These are phyloP conservation scores for Pythium aquatile DNA, from an alignment of 352 stramenopile species.

Conservation along the genomic window DNA sequence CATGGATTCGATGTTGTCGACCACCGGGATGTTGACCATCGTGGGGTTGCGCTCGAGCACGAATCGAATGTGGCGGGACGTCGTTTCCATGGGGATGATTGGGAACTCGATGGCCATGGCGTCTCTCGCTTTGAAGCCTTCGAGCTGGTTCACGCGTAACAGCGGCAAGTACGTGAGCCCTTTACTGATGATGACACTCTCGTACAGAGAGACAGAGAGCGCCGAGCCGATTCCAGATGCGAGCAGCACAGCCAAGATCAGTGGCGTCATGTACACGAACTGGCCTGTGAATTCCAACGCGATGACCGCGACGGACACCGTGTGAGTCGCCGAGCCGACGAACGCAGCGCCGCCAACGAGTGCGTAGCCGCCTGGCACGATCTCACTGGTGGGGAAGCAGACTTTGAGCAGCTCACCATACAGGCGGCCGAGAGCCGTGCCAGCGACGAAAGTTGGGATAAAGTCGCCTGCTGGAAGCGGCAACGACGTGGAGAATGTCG, in stretches of 20 bases:
- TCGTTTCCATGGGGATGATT: conserved; percentile 42
- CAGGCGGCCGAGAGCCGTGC: conserved; percentile 51
- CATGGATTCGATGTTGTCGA: conserved; percentile 37
- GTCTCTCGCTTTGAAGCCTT: conserved; percentile 45
- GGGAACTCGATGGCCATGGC: conserved; percentile 50
- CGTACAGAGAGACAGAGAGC: conserved; percentile 60
- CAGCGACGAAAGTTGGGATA: conserved; percentile 63
- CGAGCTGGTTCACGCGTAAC: conserved; percentile 45
- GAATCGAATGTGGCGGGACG: conserved; percentile 25
- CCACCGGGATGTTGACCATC: conserved; percentile 36
- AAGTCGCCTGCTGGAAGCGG: conserved; percentile 58
- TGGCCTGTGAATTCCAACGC: conserved; percentile 69
- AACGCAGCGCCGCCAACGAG: conserved; percentile 63
- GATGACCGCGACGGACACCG: conserved; percentile 75
- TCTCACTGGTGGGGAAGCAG: conserved; percentile 33
- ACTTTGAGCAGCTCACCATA: conserved; percentile 45
- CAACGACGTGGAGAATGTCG: conserved; percentile 51
- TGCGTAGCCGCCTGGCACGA: conserved; percentile 65
- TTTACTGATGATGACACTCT: conserved; percentile 56
- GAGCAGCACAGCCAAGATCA: conserved; percentile 53
- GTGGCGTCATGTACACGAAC: conserved; percentile 63
- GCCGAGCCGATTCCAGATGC: conserved; percentile 48
- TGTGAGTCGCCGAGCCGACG: conserved; percentile 58
- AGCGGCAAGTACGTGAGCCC: conserved; percentile 55
- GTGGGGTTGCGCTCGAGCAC: conserved; percentile 26